A percentile compares a stretch with the other conserved stretches of the same genome.
Evolutionary conservation across 441 rosid genomes (phyloP).

Genomic region (Gossypium davidsonii): DNA sequence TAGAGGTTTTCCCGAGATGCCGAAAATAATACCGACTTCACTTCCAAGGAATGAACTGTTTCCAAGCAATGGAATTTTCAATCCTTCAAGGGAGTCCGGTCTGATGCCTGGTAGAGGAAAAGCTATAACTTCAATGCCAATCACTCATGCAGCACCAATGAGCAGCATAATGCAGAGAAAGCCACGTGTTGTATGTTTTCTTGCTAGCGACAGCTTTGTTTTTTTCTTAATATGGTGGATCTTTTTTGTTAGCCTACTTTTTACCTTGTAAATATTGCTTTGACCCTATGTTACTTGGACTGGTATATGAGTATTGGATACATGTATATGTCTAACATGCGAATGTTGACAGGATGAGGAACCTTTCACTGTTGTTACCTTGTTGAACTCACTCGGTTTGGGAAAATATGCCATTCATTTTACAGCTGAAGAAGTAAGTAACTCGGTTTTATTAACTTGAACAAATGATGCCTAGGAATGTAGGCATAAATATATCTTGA

Average conservation of each 20-base stretch:
- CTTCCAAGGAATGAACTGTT: conserved; percentile 15
- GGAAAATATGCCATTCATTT: conserved; percentile 38
- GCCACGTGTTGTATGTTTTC: conserved; percentile 28
- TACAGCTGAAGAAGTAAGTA: conserved; percentile 57
- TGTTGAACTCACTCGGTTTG: conserved; percentile 48
- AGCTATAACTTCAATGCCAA: conserved; percentile 18
- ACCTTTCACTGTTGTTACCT: conserved; percentile 27
- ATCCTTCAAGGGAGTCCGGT: conserved; percentile 19
- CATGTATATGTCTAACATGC: too few relatives aligned
- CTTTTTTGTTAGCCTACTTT: neutral
- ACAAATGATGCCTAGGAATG: neutral
- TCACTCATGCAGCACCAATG: conserved; percentile 19
- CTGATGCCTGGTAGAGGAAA: conserved; percentile 18
- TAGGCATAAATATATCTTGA: neutral
- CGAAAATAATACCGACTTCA: conserved; percentile 11
- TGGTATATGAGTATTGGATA: too few relatives aligned
- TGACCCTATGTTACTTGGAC: neutral
- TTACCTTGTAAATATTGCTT: neutral
- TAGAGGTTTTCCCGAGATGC: conserved; percentile 19
- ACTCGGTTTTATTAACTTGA: conserved; percentile 3
- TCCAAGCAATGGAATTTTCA: conserved; percentile 18
- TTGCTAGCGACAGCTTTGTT: neutral
- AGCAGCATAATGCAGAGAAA: conserved; percentile 20
- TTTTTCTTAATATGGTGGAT: neutral
- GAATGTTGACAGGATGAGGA: conserved; percentile 26